A percentile compares a stretch with the other conserved stretches of the same genome.
Evolutionary conservation across 257 asterid genomes (phyloP).

Genomic region (Solanum dulcamara): DNA sequence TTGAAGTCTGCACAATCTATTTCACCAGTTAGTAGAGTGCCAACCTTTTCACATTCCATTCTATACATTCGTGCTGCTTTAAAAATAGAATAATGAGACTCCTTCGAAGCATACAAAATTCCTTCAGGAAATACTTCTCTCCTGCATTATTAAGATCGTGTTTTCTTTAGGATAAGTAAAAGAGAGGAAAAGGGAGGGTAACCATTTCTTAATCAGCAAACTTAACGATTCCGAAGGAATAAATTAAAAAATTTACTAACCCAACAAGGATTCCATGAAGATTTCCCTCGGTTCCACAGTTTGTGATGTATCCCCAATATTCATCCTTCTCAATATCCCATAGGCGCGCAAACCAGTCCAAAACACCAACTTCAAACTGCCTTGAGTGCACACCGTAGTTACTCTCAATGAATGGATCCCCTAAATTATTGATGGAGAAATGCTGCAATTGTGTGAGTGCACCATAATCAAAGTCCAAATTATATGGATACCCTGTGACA

Average conservation of each 20-base stretch:
- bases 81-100: constrained; percentile 90
- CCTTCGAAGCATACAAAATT: constrained; percentile 78
- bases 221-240: neutral
- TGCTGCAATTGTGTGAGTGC: constrained; percentile 85
- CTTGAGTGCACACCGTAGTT: constrained; percentile 95
- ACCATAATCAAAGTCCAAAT: constrained; percentile 92
- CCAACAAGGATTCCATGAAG: constrained; percentile 94
- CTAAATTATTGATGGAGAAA: constrained; percentile 87
- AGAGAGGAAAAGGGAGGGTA: neutral
- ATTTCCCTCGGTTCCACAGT: constrained; percentile 98
- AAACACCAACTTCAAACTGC: constrained; percentile 90
- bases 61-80: constrained; percentile 98
- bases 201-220: neutral
- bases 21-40: constrained; percentile 75
- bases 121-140: constrained; percentile 97
- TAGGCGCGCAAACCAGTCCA: constrained; percentile 91
- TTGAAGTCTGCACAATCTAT: constrained; percentile 80
- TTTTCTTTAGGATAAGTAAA: neutral
- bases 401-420: constrained; percentile 95
- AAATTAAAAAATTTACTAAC: constrained; percentile 23
- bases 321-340: constrained; percentile 89
- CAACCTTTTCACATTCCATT: constrained; percentile 85
- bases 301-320: constrained; percentile 94
- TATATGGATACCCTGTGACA: constrained; percentile 79
- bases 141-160: constrained; percentile 34